Percentiles rank a stretch among this genome's conserved stretches.
phyloP scores from a whole-genome alignment of 306 rosid genomes.

The Cicer bijugum region DNA sequence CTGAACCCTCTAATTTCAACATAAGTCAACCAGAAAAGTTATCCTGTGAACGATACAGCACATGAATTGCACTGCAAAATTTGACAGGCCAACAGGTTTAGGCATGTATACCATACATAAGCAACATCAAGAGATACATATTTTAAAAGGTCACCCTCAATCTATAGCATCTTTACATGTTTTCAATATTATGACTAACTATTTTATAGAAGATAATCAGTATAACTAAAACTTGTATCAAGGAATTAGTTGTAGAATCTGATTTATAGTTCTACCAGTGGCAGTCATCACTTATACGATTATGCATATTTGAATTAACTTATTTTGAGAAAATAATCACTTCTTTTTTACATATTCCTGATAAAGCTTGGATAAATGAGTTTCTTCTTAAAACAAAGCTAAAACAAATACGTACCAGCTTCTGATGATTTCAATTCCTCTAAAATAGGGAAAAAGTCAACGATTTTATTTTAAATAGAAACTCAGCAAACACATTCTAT shows the following conservation, averaged over 20 bases:
- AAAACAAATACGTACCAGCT: background rate
- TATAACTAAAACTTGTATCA: background rate
- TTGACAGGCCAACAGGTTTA: conserved; percentile 6
- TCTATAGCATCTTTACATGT: conserved; percentile 25
- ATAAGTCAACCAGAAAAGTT: conserved; percentile 14
- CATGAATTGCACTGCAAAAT: conserved; percentile 11
- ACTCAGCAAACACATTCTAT: background rate
- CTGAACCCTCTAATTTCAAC: conserved; percentile 17
- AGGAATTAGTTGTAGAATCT: background rate
- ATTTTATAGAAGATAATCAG: conserved; percentile 19
- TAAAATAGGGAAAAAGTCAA: background rate
- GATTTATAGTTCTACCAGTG: background rate
- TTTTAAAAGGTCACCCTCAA: conserved; percentile 1
- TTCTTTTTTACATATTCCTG: background rate
- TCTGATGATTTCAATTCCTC: conserved; percentile 17
- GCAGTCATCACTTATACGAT: background rate
- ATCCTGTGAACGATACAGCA: conserved; percentile 24
- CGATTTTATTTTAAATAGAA: conserved; percentile 1
- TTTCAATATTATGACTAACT: background rate
- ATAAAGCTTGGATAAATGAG: background rate
- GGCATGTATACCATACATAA: conserved; percentile 21
- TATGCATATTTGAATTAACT: conserved; percentile 19
- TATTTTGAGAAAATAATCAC: background rate
- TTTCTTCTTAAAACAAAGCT: background rate
- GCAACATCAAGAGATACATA: conserved; percentile 14